Conservation (phyloP, 345 rosid species). For the Murraya koenigii region DNA sequence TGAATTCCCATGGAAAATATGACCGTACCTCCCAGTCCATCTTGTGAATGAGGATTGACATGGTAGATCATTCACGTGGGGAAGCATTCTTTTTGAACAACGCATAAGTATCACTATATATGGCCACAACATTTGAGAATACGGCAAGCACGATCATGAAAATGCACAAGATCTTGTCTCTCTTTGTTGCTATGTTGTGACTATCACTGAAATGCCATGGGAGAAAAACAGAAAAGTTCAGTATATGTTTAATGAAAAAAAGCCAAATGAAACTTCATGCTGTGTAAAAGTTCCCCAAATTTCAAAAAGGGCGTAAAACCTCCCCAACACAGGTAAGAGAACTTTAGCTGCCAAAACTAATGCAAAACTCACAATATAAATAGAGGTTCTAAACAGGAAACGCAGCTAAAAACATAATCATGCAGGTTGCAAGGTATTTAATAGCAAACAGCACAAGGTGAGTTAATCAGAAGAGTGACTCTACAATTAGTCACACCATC, state of each 20-base stretch:
- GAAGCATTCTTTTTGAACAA: conserved; percentile 47
- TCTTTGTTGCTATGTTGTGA: conserved; percentile 62
- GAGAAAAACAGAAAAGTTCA: neutral
- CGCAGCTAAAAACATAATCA: neutral
- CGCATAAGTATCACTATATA: conserved; percentile 71
- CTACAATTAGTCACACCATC: neutral
- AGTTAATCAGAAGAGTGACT: neutral
- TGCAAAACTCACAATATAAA: neutral
- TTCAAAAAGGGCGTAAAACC: neutral
- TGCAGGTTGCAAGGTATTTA: neutral
- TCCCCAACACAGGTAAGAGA: neutral
- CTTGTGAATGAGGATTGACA: neutral
- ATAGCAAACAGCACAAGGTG: neutral
- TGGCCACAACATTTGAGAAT: conserved; percentile 67
- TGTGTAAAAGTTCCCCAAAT: neutral
- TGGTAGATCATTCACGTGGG: conserved; percentile 17
- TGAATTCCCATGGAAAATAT: neutral
- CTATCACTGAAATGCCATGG: conserved; percentile 54
- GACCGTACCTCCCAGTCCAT: neutral
- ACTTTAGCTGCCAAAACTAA: neutral
- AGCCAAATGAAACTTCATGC: neutral
- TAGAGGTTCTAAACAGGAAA: neutral
- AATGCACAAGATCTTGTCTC: conserved; percentile 57
- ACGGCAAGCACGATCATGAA: conserved; percentile 83
- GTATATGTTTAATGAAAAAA: neutral